Evolutionary conservation across 2,329 filamentous ascomycete species (phyloP).

Genomic region (Epichloe bromicola): DNA sequence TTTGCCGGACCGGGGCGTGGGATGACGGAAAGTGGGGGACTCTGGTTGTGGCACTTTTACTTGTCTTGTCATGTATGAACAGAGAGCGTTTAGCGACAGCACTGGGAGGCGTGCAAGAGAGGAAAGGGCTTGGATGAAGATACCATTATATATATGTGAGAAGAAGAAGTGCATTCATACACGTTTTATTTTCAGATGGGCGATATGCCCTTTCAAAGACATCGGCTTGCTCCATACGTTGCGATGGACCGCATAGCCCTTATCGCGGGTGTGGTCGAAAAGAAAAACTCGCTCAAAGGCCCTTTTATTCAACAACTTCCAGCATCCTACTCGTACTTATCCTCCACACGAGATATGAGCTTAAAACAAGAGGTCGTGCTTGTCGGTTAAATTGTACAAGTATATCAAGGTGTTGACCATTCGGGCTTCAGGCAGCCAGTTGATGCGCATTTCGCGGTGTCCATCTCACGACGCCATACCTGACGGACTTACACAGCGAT

Average conservation of each 20-base stretch:
- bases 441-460: constrained; percentile 10
- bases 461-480: constrained; percentile 18
- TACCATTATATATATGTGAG: too few relatives aligned
- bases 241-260: neutral
- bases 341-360: constrained; percentile 2
- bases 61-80: too few relatives aligned
- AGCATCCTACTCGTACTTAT: constrained; percentile 3
- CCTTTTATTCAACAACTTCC: constrained; percentile 2
- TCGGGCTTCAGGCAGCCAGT: constrained; percentile 13
- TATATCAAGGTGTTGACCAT: constrained; percentile 18
- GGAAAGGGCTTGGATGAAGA: too few relatives aligned
- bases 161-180: too few relatives aligned
- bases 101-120: too few relatives aligned
- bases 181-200: too few relatives aligned
- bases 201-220: too few relatives aligned
- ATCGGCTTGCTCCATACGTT: too few relatives aligned
- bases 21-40: neutral
- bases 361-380: constrained; percentile 9
- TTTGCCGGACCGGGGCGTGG: neutral
- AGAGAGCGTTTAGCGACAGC: too few relatives aligned
- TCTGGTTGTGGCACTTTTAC: too few relatives aligned
- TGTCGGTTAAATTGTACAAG: constrained; percentile 19
- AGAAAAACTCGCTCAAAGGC: constrained; percentile 4
- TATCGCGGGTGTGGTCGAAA: neutral
- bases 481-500: constrained; percentile 15